Percentiles rank a stretch among this genome's conserved stretches.
These are phyloP conservation scores for Colletotrichum sp. DNA, from an alignment of 2,329 filamentous ascomycete genomes.

Conservation along the genomic window DNA sequence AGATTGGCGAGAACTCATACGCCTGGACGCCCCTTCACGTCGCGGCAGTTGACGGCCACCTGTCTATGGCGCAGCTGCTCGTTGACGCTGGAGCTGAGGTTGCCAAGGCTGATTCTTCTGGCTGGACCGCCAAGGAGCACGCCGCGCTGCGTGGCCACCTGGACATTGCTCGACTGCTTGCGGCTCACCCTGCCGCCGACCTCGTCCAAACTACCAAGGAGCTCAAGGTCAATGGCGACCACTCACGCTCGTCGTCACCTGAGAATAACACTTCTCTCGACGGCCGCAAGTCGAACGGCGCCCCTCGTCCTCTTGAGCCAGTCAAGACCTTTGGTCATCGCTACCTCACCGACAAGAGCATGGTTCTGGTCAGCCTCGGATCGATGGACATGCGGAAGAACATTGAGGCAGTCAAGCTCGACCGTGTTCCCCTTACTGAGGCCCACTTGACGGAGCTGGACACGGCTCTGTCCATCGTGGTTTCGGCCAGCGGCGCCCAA, in stretches of 20 bases:
- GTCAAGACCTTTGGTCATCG: conserved; percentile 96
- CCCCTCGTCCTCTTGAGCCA: conserved; percentile 69
- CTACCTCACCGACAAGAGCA: conserved; percentile 86
- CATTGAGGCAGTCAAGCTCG: conserved; percentile 81
- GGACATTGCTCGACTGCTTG: conserved; percentile 74
- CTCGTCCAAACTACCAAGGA: conserved; percentile 5
- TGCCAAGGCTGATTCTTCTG: conserved; percentile 79
- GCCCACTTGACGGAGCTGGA: conserved; percentile 94
- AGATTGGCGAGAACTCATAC: conserved; percentile 82
- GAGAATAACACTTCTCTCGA: conserved; percentile 61
- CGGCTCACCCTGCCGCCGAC: conserved; percentile 48
- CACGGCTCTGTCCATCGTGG: conserved; percentile 88
- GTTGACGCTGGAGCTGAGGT: conserved; percentile 80
- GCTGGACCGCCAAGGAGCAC: conserved; percentile 94
- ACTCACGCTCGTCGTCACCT: conserved; percentile 11
- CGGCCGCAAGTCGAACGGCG: conserved; percentile 59
- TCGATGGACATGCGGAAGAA: conserved; percentile 93
- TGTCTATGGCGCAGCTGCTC: conserved; percentile 76
- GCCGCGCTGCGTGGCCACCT: conserved; percentile 90
- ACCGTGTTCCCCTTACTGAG: conserved; percentile 84
- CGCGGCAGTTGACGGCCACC: conserved; percentile 86
- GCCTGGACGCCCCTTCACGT: conserved; percentile 96
- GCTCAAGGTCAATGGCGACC: conserved; percentile 32
- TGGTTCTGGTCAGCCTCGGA: conserved; percentile 91
- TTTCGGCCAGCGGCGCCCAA: conserved; percentile 83